Evolutionary conservation across 257 asterid genomes (phyloP).

Genomic region (Capsicum baccatum): DNA sequence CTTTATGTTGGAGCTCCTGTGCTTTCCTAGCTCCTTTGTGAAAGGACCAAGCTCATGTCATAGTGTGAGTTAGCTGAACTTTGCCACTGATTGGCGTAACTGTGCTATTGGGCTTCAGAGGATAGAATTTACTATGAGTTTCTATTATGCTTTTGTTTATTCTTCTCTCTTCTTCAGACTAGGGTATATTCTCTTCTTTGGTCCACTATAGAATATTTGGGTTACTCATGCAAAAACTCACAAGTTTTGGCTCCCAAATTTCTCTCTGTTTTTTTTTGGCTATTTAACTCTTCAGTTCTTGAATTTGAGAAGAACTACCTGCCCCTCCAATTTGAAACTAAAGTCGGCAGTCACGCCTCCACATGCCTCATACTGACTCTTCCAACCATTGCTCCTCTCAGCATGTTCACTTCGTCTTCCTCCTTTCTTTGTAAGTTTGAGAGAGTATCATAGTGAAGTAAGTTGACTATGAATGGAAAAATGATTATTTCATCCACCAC

Average conservation of each 20-base stretch:
- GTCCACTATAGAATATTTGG: not conserved
- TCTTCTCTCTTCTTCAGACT: not conserved
- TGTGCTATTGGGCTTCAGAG: not conserved
- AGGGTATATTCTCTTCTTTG: conserved; percentile 2
- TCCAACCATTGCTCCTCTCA: not conserved
- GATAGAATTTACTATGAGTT: not conserved
- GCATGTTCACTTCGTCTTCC: not conserved
- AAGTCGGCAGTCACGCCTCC: not conserved
- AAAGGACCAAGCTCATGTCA: not conserved
- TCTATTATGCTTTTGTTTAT: not conserved
- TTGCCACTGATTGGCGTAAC: not conserved
- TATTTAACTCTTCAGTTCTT: not conserved
- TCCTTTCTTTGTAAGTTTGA: not conserved
- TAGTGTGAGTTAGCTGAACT: not conserved
- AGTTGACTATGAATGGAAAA: not conserved
- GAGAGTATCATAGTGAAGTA: not conserved
- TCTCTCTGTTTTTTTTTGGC: not conserved
- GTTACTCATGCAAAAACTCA: conserved; percentile 2
- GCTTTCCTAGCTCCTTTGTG: conserved; percentile 8
- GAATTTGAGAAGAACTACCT: not conserved
- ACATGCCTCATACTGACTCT: not conserved
- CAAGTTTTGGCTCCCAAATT: not conserved
- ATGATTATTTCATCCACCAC: conserved; percentile 2
- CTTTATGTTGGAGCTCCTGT: not conserved
- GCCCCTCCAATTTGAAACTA: not conserved